A percentile compares a stretch with the other conserved stretches of the same genome.
These are phyloP conservation scores for Penicillium sp. DNA, from an alignment of 2,329 filamentous ascomycete genomes.

Conservation along the genomic window DNA sequence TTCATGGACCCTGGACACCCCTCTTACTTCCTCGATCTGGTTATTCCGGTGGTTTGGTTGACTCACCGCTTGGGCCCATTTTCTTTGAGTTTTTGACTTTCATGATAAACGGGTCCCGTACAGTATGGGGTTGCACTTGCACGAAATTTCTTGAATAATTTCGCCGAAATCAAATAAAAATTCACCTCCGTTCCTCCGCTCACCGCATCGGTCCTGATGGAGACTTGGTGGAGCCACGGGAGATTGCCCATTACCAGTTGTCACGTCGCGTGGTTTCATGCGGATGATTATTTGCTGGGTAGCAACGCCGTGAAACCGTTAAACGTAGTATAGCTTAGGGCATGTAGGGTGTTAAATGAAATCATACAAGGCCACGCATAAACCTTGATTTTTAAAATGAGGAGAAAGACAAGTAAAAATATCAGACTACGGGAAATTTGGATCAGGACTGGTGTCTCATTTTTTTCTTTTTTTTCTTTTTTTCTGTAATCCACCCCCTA, in stretches of 20 bases:
- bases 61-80: background rate
- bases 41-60: background rate
- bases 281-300: slow-evolving; percentile 12
- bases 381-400: background rate
- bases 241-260: slow-evolving; percentile 27
- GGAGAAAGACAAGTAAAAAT: background rate
- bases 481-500: background rate
- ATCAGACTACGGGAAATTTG: background rate
- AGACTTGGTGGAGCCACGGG: slow-evolving; percentile 26
- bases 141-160: background rate
- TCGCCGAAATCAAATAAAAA: background rate
- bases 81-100: background rate
- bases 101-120: no score
- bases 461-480: background rate
- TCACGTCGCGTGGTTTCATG: slow-evolving; percentile 27
- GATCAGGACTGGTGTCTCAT: background rate
- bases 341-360: slow-evolving; percentile 1
- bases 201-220: slow-evolving; percentile 26
- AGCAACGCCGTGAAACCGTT: slow-evolving; percentile 12
- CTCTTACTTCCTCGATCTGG: background rate
- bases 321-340: background rate
- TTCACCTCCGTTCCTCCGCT: slow-evolving; percentile 4
- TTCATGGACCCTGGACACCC: background rate
- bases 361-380: background rate
- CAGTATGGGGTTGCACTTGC: background rate